Conservation (phyloP, 148 eudicot genomes). For the Hydrangea macrophylla region DNA sequence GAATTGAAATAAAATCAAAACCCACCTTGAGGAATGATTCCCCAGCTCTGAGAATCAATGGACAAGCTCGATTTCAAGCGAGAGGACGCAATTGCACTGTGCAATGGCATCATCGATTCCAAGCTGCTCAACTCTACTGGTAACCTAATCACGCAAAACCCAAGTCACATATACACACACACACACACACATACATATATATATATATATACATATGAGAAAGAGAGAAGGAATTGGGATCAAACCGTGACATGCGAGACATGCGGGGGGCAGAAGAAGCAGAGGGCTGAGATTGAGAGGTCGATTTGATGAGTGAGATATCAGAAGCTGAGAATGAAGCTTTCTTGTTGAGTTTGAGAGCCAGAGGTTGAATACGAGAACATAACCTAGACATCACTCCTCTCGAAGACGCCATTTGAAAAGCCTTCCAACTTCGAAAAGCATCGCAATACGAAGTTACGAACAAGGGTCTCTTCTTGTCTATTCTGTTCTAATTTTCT, state of each 20-base stretch:
- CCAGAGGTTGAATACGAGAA: slow-evolving; percentile 9
- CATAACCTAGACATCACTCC: slow-evolving; percentile 13
- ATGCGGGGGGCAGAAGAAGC: slow-evolving; percentile 4
- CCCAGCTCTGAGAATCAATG: slow-evolving; percentile 16
- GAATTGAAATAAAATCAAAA: background rate
- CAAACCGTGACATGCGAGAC: slow-evolving; percentile 14
- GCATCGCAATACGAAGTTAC: too few species aligned
- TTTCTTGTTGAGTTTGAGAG: slow-evolving; percentile 11
- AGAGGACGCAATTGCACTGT: slow-evolving; percentile 22
- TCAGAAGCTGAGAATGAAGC: background rate
- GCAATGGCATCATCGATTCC: slow-evolving; percentile 24
- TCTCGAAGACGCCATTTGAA: slow-evolving; percentile 16
- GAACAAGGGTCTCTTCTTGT: too few species aligned
- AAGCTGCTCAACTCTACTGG: slow-evolving; percentile 24
- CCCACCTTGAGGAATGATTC: slow-evolving; percentile 21
- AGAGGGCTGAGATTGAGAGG: background rate
- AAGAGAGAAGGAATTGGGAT: too few species aligned
- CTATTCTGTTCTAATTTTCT: too few species aligned
- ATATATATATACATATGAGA: background rate
- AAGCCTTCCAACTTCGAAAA: too few species aligned
- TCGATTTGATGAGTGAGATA: slow-evolving; percentile 7
- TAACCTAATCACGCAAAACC: slow-evolving; percentile 8
- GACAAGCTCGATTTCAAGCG: slow-evolving; percentile 17
- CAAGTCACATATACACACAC: background rate
- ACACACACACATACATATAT: background rate